These are phyloP conservation scores for Tremellales sp. DNA, from an alignment of 1,284 basidiomycete genomes.

Conservation along the genomic window DNA sequence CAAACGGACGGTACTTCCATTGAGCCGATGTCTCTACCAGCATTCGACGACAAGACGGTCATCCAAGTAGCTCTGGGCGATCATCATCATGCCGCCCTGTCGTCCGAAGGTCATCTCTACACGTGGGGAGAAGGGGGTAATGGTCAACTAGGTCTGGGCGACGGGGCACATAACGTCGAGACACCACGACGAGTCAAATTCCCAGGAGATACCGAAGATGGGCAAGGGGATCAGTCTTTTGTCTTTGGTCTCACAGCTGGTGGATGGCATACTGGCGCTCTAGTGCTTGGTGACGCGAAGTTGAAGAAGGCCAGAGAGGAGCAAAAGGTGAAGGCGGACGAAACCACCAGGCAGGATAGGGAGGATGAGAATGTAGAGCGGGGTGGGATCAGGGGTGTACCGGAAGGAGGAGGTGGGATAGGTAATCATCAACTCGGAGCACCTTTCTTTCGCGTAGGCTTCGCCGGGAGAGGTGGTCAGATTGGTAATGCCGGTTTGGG, in stretches of 20 bases:
- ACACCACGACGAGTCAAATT: slow-evolving; percentile 69
- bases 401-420: not conserved
- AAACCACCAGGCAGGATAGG: slow-evolving; percentile 1
- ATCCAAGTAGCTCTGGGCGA: slow-evolving; percentile 84
- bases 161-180: slow-evolving; percentile 9
- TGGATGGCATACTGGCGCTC: slow-evolving; percentile 83
- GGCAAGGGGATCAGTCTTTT: slow-evolving; percentile 54
- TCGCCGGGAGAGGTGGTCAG: slow-evolving; percentile 12
- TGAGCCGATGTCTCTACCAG: slow-evolving; percentile 60
- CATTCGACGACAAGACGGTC: slow-evolving; percentile 65
- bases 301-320: not conserved
- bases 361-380: slow-evolving; percentile 5
- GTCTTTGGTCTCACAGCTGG: slow-evolving; percentile 72
- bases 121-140: slow-evolving; percentile 77
- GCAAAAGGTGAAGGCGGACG: not conserved
- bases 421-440: not conserved
- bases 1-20: slow-evolving; percentile 3
- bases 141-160: slow-evolving; percentile 77
- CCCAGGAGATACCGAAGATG: slow-evolving; percentile 36
- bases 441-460: slow-evolving; percentile 8
- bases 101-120: slow-evolving; percentile 66
- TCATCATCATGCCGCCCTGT: slow-evolving; percentile 82
- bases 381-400: slow-evolving; percentile 2
- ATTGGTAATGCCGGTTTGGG: not conserved
- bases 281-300: slow-evolving; percentile 62